These are phyloP conservation scores for Kodamaea leandrae DNA, from an alignment of 805 yeast genomes.

Conservation along the genomic window DNA sequence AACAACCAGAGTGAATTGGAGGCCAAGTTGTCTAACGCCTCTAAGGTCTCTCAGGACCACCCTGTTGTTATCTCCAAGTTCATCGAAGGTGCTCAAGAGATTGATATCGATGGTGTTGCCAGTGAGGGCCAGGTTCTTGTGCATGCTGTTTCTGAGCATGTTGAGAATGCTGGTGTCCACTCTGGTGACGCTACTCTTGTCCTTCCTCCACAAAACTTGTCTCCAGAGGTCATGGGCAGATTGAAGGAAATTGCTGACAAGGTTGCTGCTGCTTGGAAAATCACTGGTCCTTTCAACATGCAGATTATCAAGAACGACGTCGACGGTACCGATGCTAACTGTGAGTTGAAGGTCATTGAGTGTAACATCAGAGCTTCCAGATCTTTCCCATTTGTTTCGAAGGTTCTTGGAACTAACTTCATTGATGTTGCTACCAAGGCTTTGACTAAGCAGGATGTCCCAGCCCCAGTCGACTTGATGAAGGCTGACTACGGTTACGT, in stretches of 20 bases:
- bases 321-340: slow-evolving; percentile 54
- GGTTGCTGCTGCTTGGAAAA: slow-evolving; percentile 91
- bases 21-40: slow-evolving; percentile 78
- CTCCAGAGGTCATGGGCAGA: slow-evolving; percentile 62
- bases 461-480: slow-evolving; percentile 84
- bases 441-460: slow-evolving; percentile 68
- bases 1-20: slow-evolving; percentile 76
- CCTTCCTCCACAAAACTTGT: slow-evolving; percentile 84
- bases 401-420: slow-evolving; percentile 91
- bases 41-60: slow-evolving; percentile 91
- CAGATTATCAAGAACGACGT: slow-evolving; percentile 83
- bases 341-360: slow-evolving; percentile 86
- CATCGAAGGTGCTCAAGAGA: slow-evolving; percentile 94
- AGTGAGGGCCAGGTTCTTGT: slow-evolving; percentile 81
- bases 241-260: slow-evolving; percentile 86
- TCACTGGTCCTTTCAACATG: slow-evolving; percentile 98
- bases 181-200: slow-evolving; percentile 98
- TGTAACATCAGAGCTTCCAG: slow-evolving; percentile 98
- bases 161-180: slow-evolving; percentile 98
- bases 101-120: slow-evolving; percentile 97
- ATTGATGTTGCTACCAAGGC: slow-evolving; percentile 94
- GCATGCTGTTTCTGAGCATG: slow-evolving; percentile 96
- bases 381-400: slow-evolving; percentile 98
- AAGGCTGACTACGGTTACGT: slow-evolving; percentile 70
- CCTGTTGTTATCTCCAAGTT: slow-evolving; percentile 97